Evolutionary conservation across 495 filamentous ascomycete genomes (phyloP).

Genomic region (Xylaria sp.): DNA sequence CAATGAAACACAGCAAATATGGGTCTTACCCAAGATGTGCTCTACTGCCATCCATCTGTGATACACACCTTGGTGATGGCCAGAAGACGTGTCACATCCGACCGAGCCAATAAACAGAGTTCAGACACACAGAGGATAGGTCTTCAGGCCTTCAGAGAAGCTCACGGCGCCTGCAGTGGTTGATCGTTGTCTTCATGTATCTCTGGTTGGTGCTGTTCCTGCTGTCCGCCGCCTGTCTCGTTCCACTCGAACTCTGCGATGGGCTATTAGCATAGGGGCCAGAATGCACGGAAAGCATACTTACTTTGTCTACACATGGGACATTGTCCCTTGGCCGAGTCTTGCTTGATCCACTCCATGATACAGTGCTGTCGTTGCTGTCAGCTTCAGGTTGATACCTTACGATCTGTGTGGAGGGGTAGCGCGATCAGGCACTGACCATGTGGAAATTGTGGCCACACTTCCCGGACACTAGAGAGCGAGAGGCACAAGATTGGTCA

Average conservation of each 20-base stretch:
- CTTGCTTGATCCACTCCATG: slow-evolving; percentile 93
- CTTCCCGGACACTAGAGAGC: slow-evolving; percentile 81
- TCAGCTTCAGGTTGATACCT: slow-evolving; percentile 21
- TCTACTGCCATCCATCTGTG: neutral
- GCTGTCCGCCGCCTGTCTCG: slow-evolving; percentile 28
- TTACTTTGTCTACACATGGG: slow-evolving; percentile 97
- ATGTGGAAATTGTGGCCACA: slow-evolving; percentile 98
- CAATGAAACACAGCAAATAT: neutral
- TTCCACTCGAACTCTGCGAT: slow-evolving; percentile 72
- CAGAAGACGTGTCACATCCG: neutral
- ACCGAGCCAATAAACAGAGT: neutral
- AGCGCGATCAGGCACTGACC: slow-evolving; percentile 59
- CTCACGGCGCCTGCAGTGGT: slow-evolving; percentile 20
- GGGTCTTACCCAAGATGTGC: neutral
- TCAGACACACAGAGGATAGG: neutral
- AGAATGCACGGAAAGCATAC: slow-evolving; percentile 34
- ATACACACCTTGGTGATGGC: neutral
- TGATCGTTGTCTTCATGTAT: slow-evolving; percentile 32
- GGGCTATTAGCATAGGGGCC: slow-evolving; percentile 20
- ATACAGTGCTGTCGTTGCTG: slow-evolving; percentile 80
- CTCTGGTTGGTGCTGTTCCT: slow-evolving; percentile 32
- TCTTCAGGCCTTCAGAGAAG: neutral
- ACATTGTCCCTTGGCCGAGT: slow-evolving; percentile 90
- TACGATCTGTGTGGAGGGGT: neutral
- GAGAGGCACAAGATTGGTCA: slow-evolving; percentile 2